Evolutionary conservation across 2,329 filamentous ascomycete genomes (phyloP), one percentile per base, ranked within the genome.

Genomic region (Alternaria incomplexa): DNA sequence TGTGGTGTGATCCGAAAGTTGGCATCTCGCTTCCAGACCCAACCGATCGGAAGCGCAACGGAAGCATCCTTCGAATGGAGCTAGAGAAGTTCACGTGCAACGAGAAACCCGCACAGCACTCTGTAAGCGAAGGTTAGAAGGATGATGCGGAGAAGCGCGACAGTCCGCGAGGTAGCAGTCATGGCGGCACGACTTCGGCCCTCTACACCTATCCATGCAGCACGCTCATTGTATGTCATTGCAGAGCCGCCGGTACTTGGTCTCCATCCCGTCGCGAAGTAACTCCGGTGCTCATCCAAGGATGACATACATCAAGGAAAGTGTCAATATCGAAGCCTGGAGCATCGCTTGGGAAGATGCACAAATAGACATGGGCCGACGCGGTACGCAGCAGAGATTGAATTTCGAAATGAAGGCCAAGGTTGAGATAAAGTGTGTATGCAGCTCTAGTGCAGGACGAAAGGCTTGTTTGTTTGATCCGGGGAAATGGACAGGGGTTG

Each of bases 391-490:
- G 62, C 56, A 63, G 63, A 51, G 45, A 50, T 62, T 63, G 66
- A 66, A 68, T 69, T 65, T 46, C 60, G 58, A 73, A 52, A 72
- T 72, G 67, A 68, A 67, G 58, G 70, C 62, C 68, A 65, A 69
- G 65, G 69, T 74, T 70, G 68, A 71, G 70, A 72, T 76, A 75
- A 62, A 76, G 75, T 75, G 71, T 61, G 71, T 62, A 66, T 62
- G 70, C 68, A 70, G 65, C 61, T 62, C 65, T 74, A 73, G 71
- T 66, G 72, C 62, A 62, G 50, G 66, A 44, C 50, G 51, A 43
- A 61, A 63, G 60, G 70, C 48, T 59, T 72, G 72, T 68, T 61
- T 61, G 30, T 51, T 26, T 44, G 55, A 60, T 61, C 67, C 63
- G 62, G 62, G 62, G 36, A 45, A 61, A 22, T 40, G 65, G 50